Base-by-base conservation (phyloP, 768 basidiomycete species). In the Strobilomyces confusus region DNA sequence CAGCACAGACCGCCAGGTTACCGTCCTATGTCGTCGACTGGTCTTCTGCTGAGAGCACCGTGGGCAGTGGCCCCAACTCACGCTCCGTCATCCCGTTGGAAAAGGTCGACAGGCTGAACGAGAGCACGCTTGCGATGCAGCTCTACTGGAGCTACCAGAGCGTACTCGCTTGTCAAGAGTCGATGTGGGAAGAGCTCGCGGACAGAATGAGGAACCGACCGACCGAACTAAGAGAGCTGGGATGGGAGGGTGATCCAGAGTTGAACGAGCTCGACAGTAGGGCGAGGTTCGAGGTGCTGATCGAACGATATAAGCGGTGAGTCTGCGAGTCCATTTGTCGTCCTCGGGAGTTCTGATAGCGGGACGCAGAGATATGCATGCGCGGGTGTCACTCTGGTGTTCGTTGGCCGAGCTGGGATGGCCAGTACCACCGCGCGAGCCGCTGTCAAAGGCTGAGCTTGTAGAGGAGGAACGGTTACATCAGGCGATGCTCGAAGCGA, bases 171-270 rank as follows among this genome's bases (percentile, higher is more conserved):
- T 85, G 83, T 58, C 80, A 84, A 65, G 86, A 87, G 62, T 80
- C 84, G 26, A 86, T 88, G 84, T 88, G 86, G 85, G 86, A 87
- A 56, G 84, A 86, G 50, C 73, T 88, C 45, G 78, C 79, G 58
- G 80, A 83, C 56, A 77, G 80, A 55, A 75, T 84, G 66, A 73
- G 81, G 47, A 84, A 85, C 59, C 72, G 77, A 49, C 77, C 74
- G 43, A 73, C 75, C 7, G 77, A 81, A 53, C 68, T 87, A 25
- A 65, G 70, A 50, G 77, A 75, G 15, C 76, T 81, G 61, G 86
- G 86, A n/a, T 88, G 86, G 86, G 83, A 86, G 30, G 82, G 78
- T 56, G 83, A 85, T 53, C 77, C 80, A 48, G 82, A 86, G 58
- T 67, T 84, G 43, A 79, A 76, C 58, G 80, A 81, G 55, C 63